Conservation (phyloP, 345 rosid species). For the Corchorus capsularis region DNA sequence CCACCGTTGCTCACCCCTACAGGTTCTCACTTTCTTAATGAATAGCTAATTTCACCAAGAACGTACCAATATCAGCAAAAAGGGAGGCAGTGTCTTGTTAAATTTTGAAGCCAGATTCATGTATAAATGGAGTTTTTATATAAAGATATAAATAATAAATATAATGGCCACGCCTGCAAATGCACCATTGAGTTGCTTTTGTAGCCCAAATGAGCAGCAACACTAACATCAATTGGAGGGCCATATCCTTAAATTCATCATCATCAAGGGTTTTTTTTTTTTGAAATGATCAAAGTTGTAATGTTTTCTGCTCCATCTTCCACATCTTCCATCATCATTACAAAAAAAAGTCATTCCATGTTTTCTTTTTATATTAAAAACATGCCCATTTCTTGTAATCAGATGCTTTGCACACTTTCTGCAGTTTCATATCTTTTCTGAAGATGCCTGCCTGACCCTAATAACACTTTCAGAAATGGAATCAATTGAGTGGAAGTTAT, state of each 20-base stretch:
- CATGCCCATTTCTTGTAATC: background rate
- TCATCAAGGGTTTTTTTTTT: no score
- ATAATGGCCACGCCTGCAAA: conserved; percentile 29
- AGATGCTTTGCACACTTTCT: conserved; percentile 15
- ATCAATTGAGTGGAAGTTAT: conserved; percentile 25
- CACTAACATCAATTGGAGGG: conserved; percentile 16
- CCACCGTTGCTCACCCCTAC: no score
- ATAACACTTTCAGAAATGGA: background rate
- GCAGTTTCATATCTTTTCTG: conserved; percentile 8
- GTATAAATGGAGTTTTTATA: background rate
- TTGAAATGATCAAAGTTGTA: background rate
- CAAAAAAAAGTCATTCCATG: conserved; percentile 4
- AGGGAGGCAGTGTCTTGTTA: background rate
- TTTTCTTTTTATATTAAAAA: conserved; percentile 17
- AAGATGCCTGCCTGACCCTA: background rate
- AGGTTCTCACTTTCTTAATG: background rate
- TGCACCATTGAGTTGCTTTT: conserved; percentile 17
- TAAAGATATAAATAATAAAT: background rate
- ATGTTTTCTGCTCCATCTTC: background rate
- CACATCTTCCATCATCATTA: conserved; percentile 9
- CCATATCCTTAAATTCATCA: conserved; percentile 3
- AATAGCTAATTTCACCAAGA: background rate
- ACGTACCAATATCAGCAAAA: background rate
- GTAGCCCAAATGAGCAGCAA: conserved; percentile 17
- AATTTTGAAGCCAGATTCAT: background rate